phyloP scores from a whole-genome alignment of 2,329 filamentous ascomycete genomes.

The Rosellinia necatrix region DNA sequence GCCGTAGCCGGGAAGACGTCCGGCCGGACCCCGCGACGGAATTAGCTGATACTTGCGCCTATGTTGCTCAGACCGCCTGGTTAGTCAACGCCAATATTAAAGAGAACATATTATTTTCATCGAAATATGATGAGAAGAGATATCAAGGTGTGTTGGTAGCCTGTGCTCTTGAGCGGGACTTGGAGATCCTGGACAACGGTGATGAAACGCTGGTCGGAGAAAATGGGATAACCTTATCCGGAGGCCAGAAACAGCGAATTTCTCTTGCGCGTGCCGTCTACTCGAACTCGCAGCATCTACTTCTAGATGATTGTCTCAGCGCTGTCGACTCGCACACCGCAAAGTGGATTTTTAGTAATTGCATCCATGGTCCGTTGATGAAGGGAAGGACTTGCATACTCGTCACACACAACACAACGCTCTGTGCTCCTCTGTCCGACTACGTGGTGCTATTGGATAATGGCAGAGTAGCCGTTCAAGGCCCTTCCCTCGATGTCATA shows the following conservation, averaged over 20 bases:
- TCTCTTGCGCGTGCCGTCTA: slow-evolving; percentile 97
- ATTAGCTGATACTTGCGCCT: slow-evolving; percentile 89
- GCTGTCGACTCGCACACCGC: slow-evolving; percentile 97
- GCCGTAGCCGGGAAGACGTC: slow-evolving; percentile 83
- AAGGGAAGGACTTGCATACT: slow-evolving; percentile 85
- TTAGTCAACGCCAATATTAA: slow-evolving; percentile 94
- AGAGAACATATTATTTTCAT: slow-evolving; percentile 92
- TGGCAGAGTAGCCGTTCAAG: slow-evolving; percentile 76
- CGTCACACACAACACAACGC: slow-evolving; percentile 92
- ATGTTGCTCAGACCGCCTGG: slow-evolving; percentile 97
- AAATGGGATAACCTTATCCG: slow-evolving; percentile 95
- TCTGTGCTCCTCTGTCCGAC: slow-evolving; percentile 80
- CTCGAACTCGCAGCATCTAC: slow-evolving; percentile 85
- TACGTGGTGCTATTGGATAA: slow-evolving; percentile 88
- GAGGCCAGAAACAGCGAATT: slow-evolving; percentile 96
- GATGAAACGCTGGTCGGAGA: slow-evolving; percentile 95
- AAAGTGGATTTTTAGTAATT: slow-evolving; percentile 97
- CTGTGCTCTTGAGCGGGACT: slow-evolving; percentile 87
- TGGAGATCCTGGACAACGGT: slow-evolving; percentile 89
- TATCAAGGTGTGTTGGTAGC: slow-evolving; percentile 89
- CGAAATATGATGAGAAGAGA: slow-evolving; percentile 76
- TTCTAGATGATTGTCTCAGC: slow-evolving; percentile 93
- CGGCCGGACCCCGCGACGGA: slow-evolving; percentile 80
- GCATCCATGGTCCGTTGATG: slow-evolving; percentile 90
- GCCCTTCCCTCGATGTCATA: slow-evolving; percentile 77